Evolutionary conservation across 495 filamentous ascomycete genomes (phyloP), one percentile per base, ranked within the genome.

Genomic region (Oidiodendron maius): DNA sequence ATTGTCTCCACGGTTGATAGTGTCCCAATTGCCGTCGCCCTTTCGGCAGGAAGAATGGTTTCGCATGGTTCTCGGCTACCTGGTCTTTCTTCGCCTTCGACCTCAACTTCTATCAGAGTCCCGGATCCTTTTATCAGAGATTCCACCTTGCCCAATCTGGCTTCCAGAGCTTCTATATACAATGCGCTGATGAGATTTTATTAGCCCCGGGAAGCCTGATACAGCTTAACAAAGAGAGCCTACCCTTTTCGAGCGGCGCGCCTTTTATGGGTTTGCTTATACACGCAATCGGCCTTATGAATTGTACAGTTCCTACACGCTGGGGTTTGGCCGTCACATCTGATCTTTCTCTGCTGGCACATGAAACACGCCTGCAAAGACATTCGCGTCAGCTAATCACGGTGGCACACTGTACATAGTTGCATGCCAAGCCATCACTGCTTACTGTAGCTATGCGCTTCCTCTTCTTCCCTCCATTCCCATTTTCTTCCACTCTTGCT

Each of bases 321-420:
- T 32, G 89, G 91, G 63, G 88, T 79, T 64, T 91, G 93, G 46
- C 91, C 90, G 59, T 98, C 93, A 66, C 93, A 98, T 67, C 96
- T 96, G 61, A 98, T 97, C 78, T 98, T 98, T 74, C 96, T 98
- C 71, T 95, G 96, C 48, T 91, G 80, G 63, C 93, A 98, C 90
- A 96, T 95, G 61, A 97, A 93, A 74, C 93, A 98, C 37, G 93
- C 91, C 87, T 91, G 63, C 38, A n/a, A n/a, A n/a, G n/a, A n/a
- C n/a, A n/a, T n/a, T n/a, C n/a, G n/a, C n/a, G n/a, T n/a, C n/a
- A n/a, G n/a, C n/a, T n/a, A n/a, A n/a, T n/a, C n/a, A n/a, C n/a
- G n/a, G n/a, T n/a, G n/a, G n/a, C n/a, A n/a, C n/a, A n/a, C n/a
- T n/a, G n/a, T n/a, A n/a, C n/a, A n/a, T n/a, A n/a, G n/a, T n/a